Evolutionary conservation across 441 rosid genomes (phyloP).

Genomic region (Euphorbia schlechtendalii): DNA sequence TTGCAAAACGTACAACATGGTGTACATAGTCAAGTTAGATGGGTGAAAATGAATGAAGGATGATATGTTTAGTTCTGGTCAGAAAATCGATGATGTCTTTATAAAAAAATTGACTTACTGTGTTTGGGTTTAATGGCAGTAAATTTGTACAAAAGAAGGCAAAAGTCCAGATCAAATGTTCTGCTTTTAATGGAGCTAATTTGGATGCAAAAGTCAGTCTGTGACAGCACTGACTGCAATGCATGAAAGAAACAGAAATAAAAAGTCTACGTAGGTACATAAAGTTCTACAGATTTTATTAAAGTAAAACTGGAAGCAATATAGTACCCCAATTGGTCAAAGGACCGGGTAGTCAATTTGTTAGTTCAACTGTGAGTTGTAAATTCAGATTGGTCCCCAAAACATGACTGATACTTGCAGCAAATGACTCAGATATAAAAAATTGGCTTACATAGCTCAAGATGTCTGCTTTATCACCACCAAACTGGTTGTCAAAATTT

Average conservation of each 20-base stretch:
- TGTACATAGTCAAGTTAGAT: not conserved
- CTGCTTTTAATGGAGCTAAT: not conserved
- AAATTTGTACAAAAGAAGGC: not conserved
- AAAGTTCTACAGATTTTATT: not conserved
- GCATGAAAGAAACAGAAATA: not conserved
- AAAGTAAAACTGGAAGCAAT: not conserved
- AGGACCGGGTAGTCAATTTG: not conserved
- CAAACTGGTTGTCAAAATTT: constrained; percentile 44
- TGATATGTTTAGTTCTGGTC: not conserved
- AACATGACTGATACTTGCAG: not conserved
- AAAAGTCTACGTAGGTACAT: not conserved
- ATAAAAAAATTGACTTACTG: not conserved
- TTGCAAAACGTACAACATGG: not conserved
- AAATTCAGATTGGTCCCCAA: not conserved
- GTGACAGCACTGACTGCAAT: not conserved
- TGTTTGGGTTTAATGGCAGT: not conserved
- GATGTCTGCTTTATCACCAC: constrained; percentile 54
- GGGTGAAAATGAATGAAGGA: not conserved
- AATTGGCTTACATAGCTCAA: constrained; percentile 61
- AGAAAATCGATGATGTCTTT: not conserved
- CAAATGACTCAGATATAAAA: constrained; percentile 5
- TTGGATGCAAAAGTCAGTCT: not conserved
- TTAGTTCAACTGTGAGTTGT: not conserved
- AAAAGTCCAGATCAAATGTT: not conserved
- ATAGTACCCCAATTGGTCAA: not conserved